Percentiles rank a stretch among this genome's conserved stretches.
Conservation (phyloP, 495 filamentous ascomycete species). For the Penicilliopsis zonata region DNA sequence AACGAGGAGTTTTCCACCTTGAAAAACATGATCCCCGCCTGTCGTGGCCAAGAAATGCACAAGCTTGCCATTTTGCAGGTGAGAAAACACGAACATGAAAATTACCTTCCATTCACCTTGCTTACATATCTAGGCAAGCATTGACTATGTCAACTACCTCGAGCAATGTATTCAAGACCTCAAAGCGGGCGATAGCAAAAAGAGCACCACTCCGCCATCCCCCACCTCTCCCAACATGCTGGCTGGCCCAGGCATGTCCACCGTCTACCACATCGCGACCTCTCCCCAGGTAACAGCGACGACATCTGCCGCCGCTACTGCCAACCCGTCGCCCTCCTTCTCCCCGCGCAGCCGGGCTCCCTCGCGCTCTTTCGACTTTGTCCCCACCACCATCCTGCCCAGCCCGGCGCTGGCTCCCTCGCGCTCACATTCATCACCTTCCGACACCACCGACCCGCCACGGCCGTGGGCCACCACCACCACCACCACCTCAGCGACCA, state of each 20-base stretch:
- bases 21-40: conserved; percentile 94
- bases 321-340: conserved; percentile 30
- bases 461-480: conserved; percentile 8
- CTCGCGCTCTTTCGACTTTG: conserved; percentile 17
- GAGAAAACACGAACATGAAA: conserved; percentile 8
- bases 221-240: conserved; percentile 27
- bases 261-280: conserved; percentile 10
- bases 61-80: conserved; percentile 95
- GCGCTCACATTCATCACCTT: too few relatives aligned
- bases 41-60: conserved; percentile 86
- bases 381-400: conserved; percentile 26
- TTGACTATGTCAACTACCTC: conserved; percentile 92
- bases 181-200: conserved; percentile 42
- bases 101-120: not conserved
- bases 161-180: conserved; percentile 79
- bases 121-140: conserved; percentile 71
- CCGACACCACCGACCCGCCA: conserved; percentile 12
- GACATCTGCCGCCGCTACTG: too few relatives aligned
- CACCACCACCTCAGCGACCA: conserved; percentile 11
- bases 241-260: conserved; percentile 5
- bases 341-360: conserved; percentile 24
- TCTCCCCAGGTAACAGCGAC: conserved; percentile 24
- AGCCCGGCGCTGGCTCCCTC: conserved; percentile 29
- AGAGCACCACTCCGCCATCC: conserved; percentile 14
- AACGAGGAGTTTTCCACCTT: conserved; percentile 94